Evolutionary conservation across 257 asterid species (phyloP).

Genomic region (Mentha longifolia): DNA sequence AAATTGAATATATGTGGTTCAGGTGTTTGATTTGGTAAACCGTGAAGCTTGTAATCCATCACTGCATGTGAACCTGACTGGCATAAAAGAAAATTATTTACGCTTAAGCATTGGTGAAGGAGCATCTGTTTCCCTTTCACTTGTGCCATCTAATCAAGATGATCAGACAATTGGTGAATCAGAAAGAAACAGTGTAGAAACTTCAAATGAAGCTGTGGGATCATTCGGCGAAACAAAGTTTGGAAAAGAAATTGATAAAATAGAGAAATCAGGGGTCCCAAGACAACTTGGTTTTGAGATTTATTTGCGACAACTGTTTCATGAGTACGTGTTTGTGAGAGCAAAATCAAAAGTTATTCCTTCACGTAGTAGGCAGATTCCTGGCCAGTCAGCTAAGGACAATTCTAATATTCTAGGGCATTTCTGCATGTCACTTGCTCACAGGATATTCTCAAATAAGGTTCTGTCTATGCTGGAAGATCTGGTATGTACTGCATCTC

Average conservation of each 20-base stretch:
- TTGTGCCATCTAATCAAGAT: constrained; percentile 60
- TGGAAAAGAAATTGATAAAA: constrained; percentile 44
- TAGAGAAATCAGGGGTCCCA: constrained; percentile 58
- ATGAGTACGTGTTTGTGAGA: constrained; percentile 85
- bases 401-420: constrained; percentile 76
- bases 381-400: constrained; percentile 66
- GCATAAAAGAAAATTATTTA: constrained; percentile 79
- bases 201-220: constrained; percentile 42
- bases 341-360: constrained; percentile 61
- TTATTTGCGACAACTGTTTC: constrained; percentile 82
- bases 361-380: constrained; percentile 51
- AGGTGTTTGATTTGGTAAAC: constrained; percentile 93
- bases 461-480: constrained; percentile 74
- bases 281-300: constrained; percentile 76
- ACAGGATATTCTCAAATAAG: constrained; percentile 90
- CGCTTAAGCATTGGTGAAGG: constrained; percentile 78
- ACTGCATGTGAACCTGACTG: constrained; percentile 68
- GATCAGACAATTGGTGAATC: constrained; percentile 42
- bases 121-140: constrained; percentile 80
- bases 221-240: constrained; percentile 47
- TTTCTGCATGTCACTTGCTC: constrained; percentile 91
- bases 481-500: constrained; percentile 63
- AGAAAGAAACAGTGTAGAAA: constrained; percentile 42
- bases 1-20: constrained; percentile 28
- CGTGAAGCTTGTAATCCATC: constrained; percentile 90